These are phyloP conservation scores for Dentipellis sp. DNA, from an alignment of 768 basidiomycete species.

Conservation along the genomic window DNA sequence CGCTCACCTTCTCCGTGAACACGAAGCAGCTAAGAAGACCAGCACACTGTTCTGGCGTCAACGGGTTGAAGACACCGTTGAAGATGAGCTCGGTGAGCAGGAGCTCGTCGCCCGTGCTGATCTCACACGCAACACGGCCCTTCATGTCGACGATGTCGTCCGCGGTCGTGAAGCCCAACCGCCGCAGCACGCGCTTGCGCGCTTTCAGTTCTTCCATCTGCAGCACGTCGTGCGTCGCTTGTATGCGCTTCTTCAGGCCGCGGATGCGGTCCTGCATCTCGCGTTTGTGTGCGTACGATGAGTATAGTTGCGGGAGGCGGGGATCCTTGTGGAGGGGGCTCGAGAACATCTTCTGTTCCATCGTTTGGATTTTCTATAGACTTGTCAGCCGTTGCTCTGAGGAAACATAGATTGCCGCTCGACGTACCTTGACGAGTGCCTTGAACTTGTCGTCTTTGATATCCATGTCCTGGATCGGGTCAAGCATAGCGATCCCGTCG, in stretches of 20 bases:
- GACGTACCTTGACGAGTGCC: constrained; percentile 65
- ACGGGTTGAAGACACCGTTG: constrained; percentile 88
- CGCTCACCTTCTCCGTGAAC: constrained; percentile 84
- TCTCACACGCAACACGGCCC: constrained; percentile 97
- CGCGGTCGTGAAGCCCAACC: constrained; percentile 81
- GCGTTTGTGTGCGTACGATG: constrained; percentile 70
- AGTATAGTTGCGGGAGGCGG: constrained; percentile 72
- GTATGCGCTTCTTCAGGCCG: constrained; percentile 75
- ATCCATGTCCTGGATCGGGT: constrained; percentile 91
- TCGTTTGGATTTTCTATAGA: constrained; percentile 76
- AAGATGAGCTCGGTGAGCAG: constrained; percentile 95
- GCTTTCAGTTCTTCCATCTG: constrained; percentile 96
- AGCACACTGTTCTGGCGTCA: constrained; percentile 88
- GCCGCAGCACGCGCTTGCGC: constrained; percentile 86
- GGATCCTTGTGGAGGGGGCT: constrained; percentile 75
- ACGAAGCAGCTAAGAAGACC: constrained; percentile 96
- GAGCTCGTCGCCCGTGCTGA: constrained; percentile 94
- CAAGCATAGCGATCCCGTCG: constrained; percentile 76
- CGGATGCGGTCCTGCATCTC: constrained; percentile 61
- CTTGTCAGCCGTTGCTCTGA: neutral
- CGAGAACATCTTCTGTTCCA: constrained; percentile 80
- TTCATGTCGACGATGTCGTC: constrained; percentile 97
- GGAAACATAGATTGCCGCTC: neutral
- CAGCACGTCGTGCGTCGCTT: constrained; percentile 83
- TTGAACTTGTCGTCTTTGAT: constrained; percentile 94